Percentiles rank a stretch among this genome's conserved stretches.
These are phyloP conservation scores for Suillus placidus DNA, from an alignment of 768 basidiomycete species.

Conservation along the genomic window DNA sequence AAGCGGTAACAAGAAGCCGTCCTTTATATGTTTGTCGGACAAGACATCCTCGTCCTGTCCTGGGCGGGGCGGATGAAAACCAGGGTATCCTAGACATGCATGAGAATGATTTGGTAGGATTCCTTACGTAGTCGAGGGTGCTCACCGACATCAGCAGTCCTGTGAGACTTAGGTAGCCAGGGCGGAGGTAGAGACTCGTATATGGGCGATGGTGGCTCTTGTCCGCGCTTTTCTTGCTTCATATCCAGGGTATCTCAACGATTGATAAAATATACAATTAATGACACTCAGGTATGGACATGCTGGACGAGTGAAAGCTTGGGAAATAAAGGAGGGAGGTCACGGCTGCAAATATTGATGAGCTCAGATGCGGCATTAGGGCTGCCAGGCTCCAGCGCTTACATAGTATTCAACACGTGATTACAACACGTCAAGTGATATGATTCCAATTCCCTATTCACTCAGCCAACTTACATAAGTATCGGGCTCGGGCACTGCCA, in stretches of 20 bases:
- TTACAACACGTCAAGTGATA: background rate
- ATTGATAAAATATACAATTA: conserved; percentile 6
- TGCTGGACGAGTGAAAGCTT: background rate
- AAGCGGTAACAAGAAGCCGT: conserved; percentile 57
- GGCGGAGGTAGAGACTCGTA: conserved; percentile 70
- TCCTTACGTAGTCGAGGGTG: background rate
- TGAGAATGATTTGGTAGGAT: background rate
- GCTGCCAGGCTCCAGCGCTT: background rate
- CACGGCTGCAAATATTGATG: background rate
- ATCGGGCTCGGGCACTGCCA: too few relatives aligned
- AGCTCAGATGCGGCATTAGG: conserved; percentile 2
- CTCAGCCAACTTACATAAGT: too few relatives aligned
- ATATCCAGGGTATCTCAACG: background rate
- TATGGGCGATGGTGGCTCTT: conserved; percentile 42
- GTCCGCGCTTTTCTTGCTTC: conserved; percentile 26
- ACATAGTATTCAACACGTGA: background rate
- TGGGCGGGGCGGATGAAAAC: conserved; percentile 75
- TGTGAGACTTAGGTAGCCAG: conserved; percentile 74
- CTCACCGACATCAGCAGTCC: conserved; percentile 70
- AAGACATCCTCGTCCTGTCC: conserved; percentile 77
- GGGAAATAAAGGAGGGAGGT: background rate
- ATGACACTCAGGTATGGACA: conserved; percentile 7
- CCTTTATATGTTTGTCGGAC: conserved; percentile 63
- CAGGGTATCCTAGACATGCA: conserved; percentile 60
- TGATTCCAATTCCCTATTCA: too few relatives aligned